phyloP scores from a whole-genome alignment of 2,329 filamentous ascomycete genomes.

The Ophiocordyceps camponoti-leonardi region DNA sequence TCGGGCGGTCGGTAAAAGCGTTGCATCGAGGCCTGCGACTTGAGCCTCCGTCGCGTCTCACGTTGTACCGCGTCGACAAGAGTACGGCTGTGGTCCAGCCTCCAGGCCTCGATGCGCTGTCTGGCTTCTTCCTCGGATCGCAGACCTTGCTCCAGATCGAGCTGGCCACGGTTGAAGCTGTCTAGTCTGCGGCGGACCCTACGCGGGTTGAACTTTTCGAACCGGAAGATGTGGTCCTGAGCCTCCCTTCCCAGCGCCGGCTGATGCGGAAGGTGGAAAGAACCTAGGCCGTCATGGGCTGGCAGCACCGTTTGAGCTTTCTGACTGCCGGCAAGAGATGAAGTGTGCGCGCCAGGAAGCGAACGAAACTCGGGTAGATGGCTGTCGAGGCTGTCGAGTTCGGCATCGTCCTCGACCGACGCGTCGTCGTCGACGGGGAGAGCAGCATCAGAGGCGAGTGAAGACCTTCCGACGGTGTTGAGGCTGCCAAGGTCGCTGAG shows the following conservation, averaged over 20 bases:
- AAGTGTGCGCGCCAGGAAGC: constrained; percentile 17
- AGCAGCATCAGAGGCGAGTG: constrained; percentile 26
- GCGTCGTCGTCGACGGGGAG: constrained; percentile 19
- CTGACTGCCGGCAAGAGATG: constrained; percentile 9
- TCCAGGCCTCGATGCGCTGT: constrained; percentile 79
- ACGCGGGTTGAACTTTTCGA: constrained; percentile 69
- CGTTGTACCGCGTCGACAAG: constrained; percentile 78
- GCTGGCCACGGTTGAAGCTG: constrained; percentile 31
- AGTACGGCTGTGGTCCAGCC: constrained; percentile 73
- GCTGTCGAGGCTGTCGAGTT: constrained; percentile 86
- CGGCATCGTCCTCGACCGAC: constrained; percentile 47
- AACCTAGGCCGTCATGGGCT: constrained; percentile 78
- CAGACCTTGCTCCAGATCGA: constrained; percentile 34
- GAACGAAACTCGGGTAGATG: constrained; percentile 79
- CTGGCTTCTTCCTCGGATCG: constrained; percentile 56
- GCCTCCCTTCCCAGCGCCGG: constrained; percentile 35
- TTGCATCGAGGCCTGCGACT: constrained; percentile 34
- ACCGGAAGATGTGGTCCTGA: constrained; percentile 77
- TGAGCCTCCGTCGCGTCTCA: constrained; percentile 56
- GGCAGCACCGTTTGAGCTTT: constrained; percentile 61
- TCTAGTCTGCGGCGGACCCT: constrained; percentile 38
- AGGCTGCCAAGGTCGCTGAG: constrained; percentile 70
- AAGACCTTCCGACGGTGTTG: constrained; percentile 48
- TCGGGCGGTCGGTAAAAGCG: constrained; percentile 11
- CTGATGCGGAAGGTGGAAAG: constrained; percentile 49